These are phyloP conservation scores for Triangularia setosa DNA, from an alignment of 2,329 filamentous ascomycete genomes.

Conservation along the genomic window DNA sequence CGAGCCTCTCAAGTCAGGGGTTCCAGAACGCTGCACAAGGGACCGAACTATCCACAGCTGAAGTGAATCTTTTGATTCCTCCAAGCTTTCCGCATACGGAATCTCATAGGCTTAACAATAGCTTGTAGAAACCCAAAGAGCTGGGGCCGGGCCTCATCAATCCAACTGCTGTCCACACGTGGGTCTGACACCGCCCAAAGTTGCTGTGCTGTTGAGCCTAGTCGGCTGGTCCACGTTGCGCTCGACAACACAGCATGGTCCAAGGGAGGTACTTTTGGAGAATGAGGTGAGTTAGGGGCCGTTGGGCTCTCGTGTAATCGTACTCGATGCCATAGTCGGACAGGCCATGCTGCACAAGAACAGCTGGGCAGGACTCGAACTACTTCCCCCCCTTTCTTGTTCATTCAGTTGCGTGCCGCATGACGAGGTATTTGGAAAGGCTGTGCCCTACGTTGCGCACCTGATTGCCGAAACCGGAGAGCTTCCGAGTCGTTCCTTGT, in stretches of 20 bases:
- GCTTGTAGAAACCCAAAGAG: background rate
- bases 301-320: background rate
- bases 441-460: background rate
- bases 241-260: background rate
- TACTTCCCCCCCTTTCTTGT: background rate
- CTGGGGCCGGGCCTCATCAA: background rate
- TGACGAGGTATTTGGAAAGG: background rate
- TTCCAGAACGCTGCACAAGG: slow-evolving; percentile 5
- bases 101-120: too few species aligned
- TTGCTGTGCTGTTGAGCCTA: background rate
- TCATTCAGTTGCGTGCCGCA: background rate
- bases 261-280: background rate
- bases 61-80: background rate
- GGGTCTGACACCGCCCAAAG: background rate
- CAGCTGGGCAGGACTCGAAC: background rate
- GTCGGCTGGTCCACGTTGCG: background rate
- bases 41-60: slow-evolving; percentile 4
- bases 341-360: background rate
- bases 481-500: background rate
- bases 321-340: background rate
- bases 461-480: background rate
- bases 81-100: background rate
- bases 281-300: background rate
- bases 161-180: background rate
- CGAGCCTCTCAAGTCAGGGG: background rate